These are phyloP conservation scores for Raffaelea arxii DNA, from an alignment of 2,329 filamentous ascomycete species.

Conservation along the genomic window DNA sequence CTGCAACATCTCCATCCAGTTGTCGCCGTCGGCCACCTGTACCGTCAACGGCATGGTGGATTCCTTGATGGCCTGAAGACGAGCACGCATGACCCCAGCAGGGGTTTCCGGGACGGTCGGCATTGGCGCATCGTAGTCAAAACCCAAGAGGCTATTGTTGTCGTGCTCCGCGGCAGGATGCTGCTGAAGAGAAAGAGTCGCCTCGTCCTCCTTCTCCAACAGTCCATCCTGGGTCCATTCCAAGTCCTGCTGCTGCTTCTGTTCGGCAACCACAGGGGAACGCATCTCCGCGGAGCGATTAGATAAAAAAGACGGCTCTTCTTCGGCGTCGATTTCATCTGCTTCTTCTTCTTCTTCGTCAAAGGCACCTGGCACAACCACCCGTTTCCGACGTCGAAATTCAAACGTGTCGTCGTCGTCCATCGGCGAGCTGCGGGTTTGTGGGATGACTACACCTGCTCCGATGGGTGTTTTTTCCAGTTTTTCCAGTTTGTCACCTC, in stretches of 20 bases:
- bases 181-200: constrained; percentile 65
- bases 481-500: constrained; percentile 21
- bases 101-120: constrained; percentile 41
- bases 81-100: constrained; percentile 52
- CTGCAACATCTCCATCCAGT: constrained; percentile 90
- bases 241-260: constrained; percentile 43
- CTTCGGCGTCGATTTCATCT: constrained; percentile 46
- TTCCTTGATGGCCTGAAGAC: constrained; percentile 54
- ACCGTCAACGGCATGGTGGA: constrained; percentile 48
- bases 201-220: constrained; percentile 62
- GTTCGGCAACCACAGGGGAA: constrained; percentile 48
- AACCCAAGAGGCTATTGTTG: constrained; percentile 25
- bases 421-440: constrained; percentile 17
- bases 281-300: constrained; percentile 75
- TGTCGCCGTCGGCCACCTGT: constrained; percentile 59
- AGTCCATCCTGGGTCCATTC: constrained; percentile 67
- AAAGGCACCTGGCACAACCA: constrained; percentile 69
- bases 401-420: constrained; percentile 45
- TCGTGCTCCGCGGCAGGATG: constrained; percentile 66
- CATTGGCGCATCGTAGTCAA: constrained; percentile 33
- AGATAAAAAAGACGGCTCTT: constrained; percentile 81
- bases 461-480: constrained; percentile 15
- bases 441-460: constrained; percentile 11
- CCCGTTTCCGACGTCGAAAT: constrained; percentile 34
- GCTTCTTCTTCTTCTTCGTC: constrained; percentile 51